Evolutionary conservation across 2,329 filamentous ascomycete species (phyloP).

Genomic region (Fusarium hainanense): DNA sequence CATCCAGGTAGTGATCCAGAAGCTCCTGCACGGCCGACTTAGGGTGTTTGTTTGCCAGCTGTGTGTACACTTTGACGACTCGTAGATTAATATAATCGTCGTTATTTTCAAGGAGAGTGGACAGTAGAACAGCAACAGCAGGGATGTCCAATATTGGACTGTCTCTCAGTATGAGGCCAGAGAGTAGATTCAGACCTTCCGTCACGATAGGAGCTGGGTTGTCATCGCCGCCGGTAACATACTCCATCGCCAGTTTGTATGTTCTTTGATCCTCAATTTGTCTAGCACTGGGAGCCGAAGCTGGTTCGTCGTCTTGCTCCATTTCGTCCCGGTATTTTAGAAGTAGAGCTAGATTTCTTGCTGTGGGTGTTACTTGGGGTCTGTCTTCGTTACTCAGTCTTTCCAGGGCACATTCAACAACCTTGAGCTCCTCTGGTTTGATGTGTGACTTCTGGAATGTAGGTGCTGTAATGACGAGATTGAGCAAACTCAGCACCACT

Average conservation of each 20-base stretch:
- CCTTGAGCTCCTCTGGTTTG: conserved; percentile 54
- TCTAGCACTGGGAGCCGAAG: conserved; percentile 56
- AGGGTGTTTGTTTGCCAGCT: conserved; percentile 70
- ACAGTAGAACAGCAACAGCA: conserved; percentile 70
- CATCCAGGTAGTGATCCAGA: conserved; percentile 74
- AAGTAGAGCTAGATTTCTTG: conserved; percentile 66
- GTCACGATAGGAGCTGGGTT: conserved; percentile 74
- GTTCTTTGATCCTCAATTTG: conserved; percentile 70
- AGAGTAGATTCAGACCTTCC: conserved; percentile 71
- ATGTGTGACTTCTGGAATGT: conserved; percentile 64
- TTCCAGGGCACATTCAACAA: conserved; percentile 62
- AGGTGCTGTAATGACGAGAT: conserved; percentile 68
- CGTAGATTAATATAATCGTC: conserved; percentile 79
- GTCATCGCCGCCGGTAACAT: conserved; percentile 68
- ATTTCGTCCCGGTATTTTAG: conserved; percentile 67
- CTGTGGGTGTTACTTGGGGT: conserved; percentile 62
- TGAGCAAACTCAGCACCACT: conserved; percentile 70
- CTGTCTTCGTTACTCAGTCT: conserved; percentile 54
- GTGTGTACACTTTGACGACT: conserved; percentile 73
- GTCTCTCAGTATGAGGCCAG: conserved; percentile 64
- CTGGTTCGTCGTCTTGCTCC: conserved; percentile 56
- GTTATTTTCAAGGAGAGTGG: conserved; percentile 70
- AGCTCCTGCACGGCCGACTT: conserved; percentile 71
- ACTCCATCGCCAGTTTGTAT: conserved; percentile 71
- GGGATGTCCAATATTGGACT: conserved; percentile 74